Evolutionary conservation across 208 protist genomes (phyloP).

Genomic region (Herpetomonas samuelpessoai): DNA sequence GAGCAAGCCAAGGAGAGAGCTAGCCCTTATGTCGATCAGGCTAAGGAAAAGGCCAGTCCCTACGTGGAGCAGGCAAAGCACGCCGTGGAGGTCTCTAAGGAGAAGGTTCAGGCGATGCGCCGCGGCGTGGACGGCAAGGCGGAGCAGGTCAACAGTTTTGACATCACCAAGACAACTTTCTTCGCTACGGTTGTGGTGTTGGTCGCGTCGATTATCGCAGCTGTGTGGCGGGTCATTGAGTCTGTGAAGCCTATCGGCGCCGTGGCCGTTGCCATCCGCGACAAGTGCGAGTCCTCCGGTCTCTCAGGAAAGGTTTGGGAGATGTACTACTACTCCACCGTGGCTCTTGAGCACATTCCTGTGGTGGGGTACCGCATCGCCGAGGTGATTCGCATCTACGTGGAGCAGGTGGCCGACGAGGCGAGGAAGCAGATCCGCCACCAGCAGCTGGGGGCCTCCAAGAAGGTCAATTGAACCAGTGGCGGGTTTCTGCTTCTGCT

Average conservation of each 20-base stretch:
- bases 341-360: conserved; percentile 26
- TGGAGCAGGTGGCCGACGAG: conserved; percentile 18
- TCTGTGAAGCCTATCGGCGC: conserved; percentile 11
- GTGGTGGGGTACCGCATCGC: conserved; percentile 21
- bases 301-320: not conserved
- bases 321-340: conserved; percentile 4
- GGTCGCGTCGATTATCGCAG: conserved; percentile 30
- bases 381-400: conserved; percentile 24
- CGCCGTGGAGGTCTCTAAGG: conserved; percentile 29
- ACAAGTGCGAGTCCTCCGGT: not conserved
- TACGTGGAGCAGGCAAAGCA: conserved; percentile 10
- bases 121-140: conserved; percentile 19
- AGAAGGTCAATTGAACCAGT: conserved; percentile 4
- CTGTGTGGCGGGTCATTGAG: conserved; percentile 19
- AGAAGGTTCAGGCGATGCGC: conserved; percentile 21
- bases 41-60: conserved; percentile 12
- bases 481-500: too few relatives aligned
- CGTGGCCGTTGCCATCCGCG: conserved; percentile 9
- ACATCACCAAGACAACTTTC: conserved; percentile 35
- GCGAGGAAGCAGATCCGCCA: conserved; percentile 16
- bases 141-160: conserved; percentile 29
- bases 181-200: conserved; percentile 31
- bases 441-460: not conserved
- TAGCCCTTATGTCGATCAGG: conserved; percentile 16
- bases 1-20: conserved; percentile 13